Percentiles rank a stretch among this genome's conserved stretches.
These are phyloP conservation scores for Alternaria brassicicola DNA, from an alignment of 2,329 filamentous ascomycete genomes.

Conservation along the genomic window DNA sequence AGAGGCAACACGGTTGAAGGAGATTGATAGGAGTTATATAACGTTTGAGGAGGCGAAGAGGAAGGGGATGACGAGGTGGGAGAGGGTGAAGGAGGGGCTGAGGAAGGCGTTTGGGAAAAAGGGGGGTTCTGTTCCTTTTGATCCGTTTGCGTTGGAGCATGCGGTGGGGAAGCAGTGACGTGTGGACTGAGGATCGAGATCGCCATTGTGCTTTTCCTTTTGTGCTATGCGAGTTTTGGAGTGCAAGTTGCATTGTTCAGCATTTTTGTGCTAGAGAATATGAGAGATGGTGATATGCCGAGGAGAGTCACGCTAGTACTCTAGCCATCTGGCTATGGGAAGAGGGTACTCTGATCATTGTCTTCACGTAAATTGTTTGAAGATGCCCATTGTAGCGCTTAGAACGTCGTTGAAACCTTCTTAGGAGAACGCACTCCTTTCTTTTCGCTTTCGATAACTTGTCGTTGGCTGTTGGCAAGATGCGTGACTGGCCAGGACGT, in stretches of 20 bases:
- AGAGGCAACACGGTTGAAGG: conserved; percentile 10
- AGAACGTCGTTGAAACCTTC: too few relatives aligned
- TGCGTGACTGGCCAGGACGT: neutral
- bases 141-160: conserved; percentile 11
- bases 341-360: too few relatives aligned
- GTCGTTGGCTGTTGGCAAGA: neutral
- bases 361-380: too few relatives aligned
- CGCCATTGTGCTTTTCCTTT: neutral
- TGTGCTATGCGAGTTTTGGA: neutral
- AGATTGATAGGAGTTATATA: neutral
- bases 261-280: too few relatives aligned
- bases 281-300: too few relatives aligned
- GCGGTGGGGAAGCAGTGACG: neutral
- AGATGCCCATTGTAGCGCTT: too few relatives aligned
- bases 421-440: neutral
- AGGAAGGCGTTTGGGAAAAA: conserved; percentile 12
- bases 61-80: conserved; percentile 9
- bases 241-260: neutral
- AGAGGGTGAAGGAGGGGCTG: neutral
- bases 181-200: neutral
- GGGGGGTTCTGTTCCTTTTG: conserved; percentile 8
- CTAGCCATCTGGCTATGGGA: too few relatives aligned
- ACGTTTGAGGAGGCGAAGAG: conserved; percentile 6
- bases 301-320: too few relatives aligned
- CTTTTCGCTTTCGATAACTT: neutral